Percentiles rank a stretch among this genome's conserved stretches.
Evolutionary conservation across 345 rosid genomes (phyloP).

Genomic region (Schrenkiella parvula): DNA sequence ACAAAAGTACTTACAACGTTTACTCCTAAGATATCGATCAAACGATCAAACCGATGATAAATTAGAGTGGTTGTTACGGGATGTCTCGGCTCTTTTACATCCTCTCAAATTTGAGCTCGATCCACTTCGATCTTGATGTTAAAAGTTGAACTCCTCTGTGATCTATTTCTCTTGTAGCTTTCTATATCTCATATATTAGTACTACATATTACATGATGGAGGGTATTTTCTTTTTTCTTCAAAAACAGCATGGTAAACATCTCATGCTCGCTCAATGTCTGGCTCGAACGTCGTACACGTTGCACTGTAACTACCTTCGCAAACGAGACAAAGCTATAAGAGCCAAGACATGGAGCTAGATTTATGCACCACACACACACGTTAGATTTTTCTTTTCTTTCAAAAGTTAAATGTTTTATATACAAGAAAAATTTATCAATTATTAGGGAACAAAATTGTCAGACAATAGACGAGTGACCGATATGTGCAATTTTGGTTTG

Average conservation of each 20-base stretch:
- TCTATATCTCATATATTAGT: not conserved
- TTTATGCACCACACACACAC: not conserved
- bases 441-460: constrained; percentile 22
- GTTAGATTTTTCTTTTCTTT: not conserved
- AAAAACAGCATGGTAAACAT: too few relatives aligned
- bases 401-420: not conserved
- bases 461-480: not conserved
- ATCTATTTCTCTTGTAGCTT: not conserved
- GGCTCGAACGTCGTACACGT: too few relatives aligned
- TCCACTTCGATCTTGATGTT: not conserved
- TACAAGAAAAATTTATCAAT: not conserved
- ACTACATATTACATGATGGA: too few relatives aligned
- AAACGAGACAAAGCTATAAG: too few relatives aligned
- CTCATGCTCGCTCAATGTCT: too few relatives aligned
- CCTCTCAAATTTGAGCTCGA: not conserved
- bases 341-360: not conserved
- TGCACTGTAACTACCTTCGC: too few relatives aligned
- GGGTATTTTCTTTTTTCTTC: not conserved
- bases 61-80: not conserved
- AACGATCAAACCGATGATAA: not conserved
- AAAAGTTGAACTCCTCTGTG: not conserved
- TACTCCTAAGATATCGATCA: not conserved
- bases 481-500: not conserved
- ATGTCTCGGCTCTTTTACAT: not conserved
- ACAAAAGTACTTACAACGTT: not conserved